These are phyloP conservation scores for Termitomyces sp. DNA, from an alignment of 768 basidiomycete genomes.

Conservation along the genomic window DNA sequence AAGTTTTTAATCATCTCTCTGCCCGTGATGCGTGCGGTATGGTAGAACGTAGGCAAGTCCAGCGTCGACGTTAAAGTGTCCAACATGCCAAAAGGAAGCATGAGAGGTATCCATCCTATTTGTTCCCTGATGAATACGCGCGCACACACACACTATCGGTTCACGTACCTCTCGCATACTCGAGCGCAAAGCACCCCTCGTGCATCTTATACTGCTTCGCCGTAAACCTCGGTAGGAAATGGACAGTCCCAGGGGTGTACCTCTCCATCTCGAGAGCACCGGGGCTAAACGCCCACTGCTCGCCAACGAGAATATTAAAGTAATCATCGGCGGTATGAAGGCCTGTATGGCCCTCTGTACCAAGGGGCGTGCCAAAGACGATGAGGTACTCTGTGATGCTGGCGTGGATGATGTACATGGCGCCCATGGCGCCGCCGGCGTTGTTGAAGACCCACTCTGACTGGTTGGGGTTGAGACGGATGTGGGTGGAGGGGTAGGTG, in stretches of 20 bases:
- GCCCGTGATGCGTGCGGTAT: slow-evolving; percentile 72
- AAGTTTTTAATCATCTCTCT: slow-evolving; percentile 84
- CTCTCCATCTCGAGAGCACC: slow-evolving; percentile 82
- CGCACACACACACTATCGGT: neutral
- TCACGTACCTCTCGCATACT: slow-evolving; percentile 82
- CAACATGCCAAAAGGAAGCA: slow-evolving; percentile 92
- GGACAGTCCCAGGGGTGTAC: slow-evolving; percentile 81
- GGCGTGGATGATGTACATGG: slow-evolving; percentile 97
- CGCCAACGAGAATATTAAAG: slow-evolving; percentile 91
- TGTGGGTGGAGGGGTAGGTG: slow-evolving; percentile 59
- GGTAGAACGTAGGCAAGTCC: slow-evolving; percentile 78
- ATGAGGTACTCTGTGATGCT: slow-evolving; percentile 96
- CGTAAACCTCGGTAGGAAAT: slow-evolving; percentile 76
- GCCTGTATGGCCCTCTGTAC: slow-evolving; percentile 95
- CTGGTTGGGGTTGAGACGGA: slow-evolving; percentile 52
- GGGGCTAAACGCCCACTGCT: slow-evolving; percentile 90
- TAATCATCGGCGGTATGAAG: slow-evolving; percentile 97
- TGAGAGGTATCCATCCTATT: slow-evolving; percentile 95
- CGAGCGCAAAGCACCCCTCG: slow-evolving; percentile 91
- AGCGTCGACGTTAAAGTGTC: slow-evolving; percentile 87
- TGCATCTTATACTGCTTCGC: slow-evolving; percentile 99
- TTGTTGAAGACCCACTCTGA: slow-evolving; percentile 96
- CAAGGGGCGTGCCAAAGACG: slow-evolving; percentile 93
- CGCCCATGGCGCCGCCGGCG: slow-evolving; percentile 97
- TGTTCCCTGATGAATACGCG: no score